A percentile compares a stretch with the other conserved stretches of the same genome.
Evolutionary conservation across 1,284 basidiomycete species (phyloP).

Genomic region (Trichosporon coremiiforme): DNA sequence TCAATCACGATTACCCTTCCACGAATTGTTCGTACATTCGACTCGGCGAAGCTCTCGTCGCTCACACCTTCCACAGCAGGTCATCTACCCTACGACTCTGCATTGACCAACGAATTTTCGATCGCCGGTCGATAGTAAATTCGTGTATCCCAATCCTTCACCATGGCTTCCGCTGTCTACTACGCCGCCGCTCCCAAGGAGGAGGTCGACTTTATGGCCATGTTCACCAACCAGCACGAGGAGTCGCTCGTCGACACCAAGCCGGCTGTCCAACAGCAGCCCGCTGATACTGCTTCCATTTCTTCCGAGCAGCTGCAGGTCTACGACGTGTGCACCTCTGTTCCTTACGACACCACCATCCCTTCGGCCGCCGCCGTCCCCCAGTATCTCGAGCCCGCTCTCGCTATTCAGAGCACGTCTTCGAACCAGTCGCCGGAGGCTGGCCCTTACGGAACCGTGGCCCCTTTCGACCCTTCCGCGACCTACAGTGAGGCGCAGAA

Average conservation of each 20-base stretch:
- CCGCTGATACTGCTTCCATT: not conserved
- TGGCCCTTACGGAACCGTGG: not conserved
- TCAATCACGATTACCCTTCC: not conserved
- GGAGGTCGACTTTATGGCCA: constrained; percentile 35
- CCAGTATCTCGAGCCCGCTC: constrained; percentile 25
- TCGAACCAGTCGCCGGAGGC: not conserved
- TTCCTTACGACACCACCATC: constrained; percentile 19
- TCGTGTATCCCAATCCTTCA: not conserved
- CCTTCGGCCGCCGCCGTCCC: constrained; percentile 9
- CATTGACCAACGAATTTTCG: not conserved
- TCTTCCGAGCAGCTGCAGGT: not conserved
- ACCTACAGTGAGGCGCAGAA: not conserved
- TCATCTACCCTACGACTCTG: not conserved
- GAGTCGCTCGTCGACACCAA: constrained; percentile 17
- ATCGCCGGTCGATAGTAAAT: constrained; percentile 22
- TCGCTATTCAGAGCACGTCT: constrained; percentile 1
- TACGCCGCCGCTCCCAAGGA: constrained; percentile 24
- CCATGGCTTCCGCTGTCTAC: constrained; percentile 25
- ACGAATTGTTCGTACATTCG: constrained; percentile 10
- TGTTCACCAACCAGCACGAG: constrained; percentile 34
- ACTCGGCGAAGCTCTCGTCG: not conserved
- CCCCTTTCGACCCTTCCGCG: constrained; percentile 4
- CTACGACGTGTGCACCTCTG: not conserved
- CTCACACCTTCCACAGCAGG: constrained; percentile 2
- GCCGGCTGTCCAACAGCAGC: constrained; percentile 6